Evolutionary conservation across 2,329 filamentous ascomycete species (phyloP).

Genomic region (Fusarium incarnatum): DNA sequence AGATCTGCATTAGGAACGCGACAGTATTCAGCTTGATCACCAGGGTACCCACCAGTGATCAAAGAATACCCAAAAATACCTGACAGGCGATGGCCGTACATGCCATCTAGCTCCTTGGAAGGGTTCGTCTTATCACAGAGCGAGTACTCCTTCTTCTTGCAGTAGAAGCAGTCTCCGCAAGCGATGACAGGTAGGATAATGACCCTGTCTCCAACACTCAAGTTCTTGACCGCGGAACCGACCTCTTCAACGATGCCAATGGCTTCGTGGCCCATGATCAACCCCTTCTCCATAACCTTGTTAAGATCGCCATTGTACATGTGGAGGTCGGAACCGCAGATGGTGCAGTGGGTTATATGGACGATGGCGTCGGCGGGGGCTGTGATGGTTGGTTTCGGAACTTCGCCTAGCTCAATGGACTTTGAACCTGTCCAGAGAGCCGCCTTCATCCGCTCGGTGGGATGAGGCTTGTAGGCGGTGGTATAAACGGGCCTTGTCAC

Average conservation of each 20-base stretch:
- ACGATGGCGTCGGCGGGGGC: conserved; percentile 5
- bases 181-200: conserved; percentile 5
- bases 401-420: neutral
- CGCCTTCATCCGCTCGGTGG: neutral
- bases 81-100: conserved; percentile 1
- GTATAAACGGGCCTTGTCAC: neutral
- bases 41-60: neutral
- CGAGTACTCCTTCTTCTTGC: neutral
- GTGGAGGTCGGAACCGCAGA: conserved; percentile 3
- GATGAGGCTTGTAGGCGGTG: conserved; percentile 2
- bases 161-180: conserved; percentile 7
- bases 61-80: conserved; percentile 7
- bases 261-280: conserved; percentile 12
- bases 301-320: conserved; percentile 12
- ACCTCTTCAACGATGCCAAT: conserved; percentile 11
- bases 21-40: conserved; percentile 7
- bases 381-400: neutral
- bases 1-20: neutral
- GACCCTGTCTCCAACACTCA: neutral
- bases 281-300: conserved; percentile 8
- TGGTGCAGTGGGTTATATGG: conserved; percentile 12
- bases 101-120: conserved; percentile 1
- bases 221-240: neutral
- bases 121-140: neutral
- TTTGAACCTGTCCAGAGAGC: neutral